Evolutionary conservation across 2,329 filamentous ascomycete species (phyloP).

Genomic region (Fusarium nelsonii): DNA sequence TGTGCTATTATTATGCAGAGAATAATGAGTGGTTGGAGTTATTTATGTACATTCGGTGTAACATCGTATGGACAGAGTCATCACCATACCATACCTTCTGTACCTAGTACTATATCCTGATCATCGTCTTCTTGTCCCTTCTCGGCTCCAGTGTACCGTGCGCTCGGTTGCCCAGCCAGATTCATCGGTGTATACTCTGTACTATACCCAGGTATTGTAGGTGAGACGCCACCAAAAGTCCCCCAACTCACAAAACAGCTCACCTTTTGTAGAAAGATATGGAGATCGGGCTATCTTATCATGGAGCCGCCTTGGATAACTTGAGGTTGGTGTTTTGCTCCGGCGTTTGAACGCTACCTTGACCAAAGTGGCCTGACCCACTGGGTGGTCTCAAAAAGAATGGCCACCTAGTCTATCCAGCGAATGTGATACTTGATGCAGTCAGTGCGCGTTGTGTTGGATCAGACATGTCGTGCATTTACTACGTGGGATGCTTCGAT

Average conservation of each 20-base stretch:
- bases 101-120: background rate
- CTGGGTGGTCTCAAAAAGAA: background rate
- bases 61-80: conserved; percentile 2
- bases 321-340: background rate
- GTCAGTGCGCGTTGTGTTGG: background rate
- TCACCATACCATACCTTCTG: too few species aligned
- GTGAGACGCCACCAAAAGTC: conserved; percentile 7
- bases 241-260: background rate
- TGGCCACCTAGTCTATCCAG: background rate
- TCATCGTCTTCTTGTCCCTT: conserved; percentile 1
- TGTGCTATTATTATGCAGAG: conserved; percentile 10
- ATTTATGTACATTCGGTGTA: background rate
- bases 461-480: conserved; percentile 15
- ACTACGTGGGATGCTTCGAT: conserved; percentile 4
- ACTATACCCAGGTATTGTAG: background rate
- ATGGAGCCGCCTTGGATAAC: background rate
- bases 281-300: background rate
- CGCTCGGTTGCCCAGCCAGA: conserved; percentile 23
- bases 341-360: background rate
- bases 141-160: background rate
- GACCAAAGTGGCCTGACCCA: background rate
- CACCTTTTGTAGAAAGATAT: background rate
- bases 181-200: background rate
- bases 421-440: background rate
- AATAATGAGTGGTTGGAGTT: background rate